A percentile compares a stretch with the other conserved stretches of the same genome.
Conservation (phyloP, 2,329 filamentous ascomycete species). For the Venturia carpophila region DNA sequence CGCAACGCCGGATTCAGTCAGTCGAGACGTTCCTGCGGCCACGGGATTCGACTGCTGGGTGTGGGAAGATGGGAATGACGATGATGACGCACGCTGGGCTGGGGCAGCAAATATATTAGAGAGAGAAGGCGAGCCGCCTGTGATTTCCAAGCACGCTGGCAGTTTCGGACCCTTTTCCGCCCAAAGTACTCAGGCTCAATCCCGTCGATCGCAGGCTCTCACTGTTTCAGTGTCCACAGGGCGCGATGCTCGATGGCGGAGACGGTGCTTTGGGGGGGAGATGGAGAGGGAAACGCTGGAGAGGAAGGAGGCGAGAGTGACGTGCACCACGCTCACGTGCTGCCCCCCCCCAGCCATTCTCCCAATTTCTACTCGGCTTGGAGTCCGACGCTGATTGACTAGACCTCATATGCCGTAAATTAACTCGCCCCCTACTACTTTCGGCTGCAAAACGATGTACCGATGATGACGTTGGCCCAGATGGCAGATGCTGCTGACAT, state of each 20-base stretch:
- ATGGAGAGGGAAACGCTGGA: not conserved
- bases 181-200: not conserved
- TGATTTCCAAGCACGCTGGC: conserved; percentile 2
- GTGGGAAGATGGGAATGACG: not conserved
- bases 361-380: not conserved
- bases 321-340: not conserved
- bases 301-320: not conserved
- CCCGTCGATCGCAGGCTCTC: not conserved
- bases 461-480: not conserved
- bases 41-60: not conserved
- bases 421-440: not conserved
- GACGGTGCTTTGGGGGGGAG: not conserved
- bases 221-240: not conserved
- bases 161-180: conserved; percentile 6
- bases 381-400: not conserved
- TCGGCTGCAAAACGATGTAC: not conserved
- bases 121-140: not conserved
- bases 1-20: not conserved
- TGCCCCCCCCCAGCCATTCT: too few species aligned
- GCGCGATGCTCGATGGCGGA: not conserved
- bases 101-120: not conserved
- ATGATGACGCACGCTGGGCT: not conserved
- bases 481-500: not conserved
- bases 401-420: not conserved
- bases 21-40: not conserved